A percentile compares a stretch with the other conserved stretches of the same genome.
Evolutionary conservation across 1,139 yeast species (phyloP).

Genomic region (Lodderomyces metapsilosis): DNA sequence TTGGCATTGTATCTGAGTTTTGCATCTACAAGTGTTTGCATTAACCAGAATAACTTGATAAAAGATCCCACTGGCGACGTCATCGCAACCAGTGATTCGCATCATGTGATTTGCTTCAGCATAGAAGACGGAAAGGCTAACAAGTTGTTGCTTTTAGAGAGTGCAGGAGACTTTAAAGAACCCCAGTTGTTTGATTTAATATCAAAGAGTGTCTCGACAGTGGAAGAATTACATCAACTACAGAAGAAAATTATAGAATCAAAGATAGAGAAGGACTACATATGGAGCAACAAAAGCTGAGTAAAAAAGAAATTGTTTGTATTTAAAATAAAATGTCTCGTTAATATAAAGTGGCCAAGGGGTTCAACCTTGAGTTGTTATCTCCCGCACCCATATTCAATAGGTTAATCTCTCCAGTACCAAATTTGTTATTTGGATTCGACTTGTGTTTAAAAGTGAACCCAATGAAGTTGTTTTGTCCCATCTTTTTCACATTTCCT

Average conservation of each 20-base stretch:
- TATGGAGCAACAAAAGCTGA: slow-evolving; percentile 43
- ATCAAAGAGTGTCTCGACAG: slow-evolving; percentile 45
- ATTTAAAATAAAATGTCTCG: background rate
- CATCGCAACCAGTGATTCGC: slow-evolving; percentile 48
- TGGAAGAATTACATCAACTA: slow-evolving; percentile 45
- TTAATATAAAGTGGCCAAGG: slow-evolving; percentile 47
- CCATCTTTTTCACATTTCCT: slow-evolving; percentile 33
- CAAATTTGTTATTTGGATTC: slow-evolving; percentile 55
- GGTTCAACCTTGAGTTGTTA: slow-evolving; percentile 29
- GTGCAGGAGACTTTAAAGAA: slow-evolving; percentile 68
- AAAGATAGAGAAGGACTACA: slow-evolving; percentile 52
- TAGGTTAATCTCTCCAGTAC: slow-evolving; percentile 40
- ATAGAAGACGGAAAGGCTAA: slow-evolving; percentile 51
- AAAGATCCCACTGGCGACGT: slow-evolving; percentile 44
- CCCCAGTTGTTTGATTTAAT: slow-evolving; percentile 50
- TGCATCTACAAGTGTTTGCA: slow-evolving; percentile 50
- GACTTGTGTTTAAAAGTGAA: slow-evolving; percentile 92
- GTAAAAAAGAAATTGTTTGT: background rate
- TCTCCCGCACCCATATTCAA: slow-evolving; percentile 24
- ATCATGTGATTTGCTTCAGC: slow-evolving; percentile 67
- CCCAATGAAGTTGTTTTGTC: slow-evolving; percentile 75
- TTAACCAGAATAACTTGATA: slow-evolving; percentile 28
- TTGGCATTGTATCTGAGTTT: slow-evolving; percentile 65
- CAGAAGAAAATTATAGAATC: slow-evolving; percentile 47
- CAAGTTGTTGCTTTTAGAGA: slow-evolving; percentile 64